Base-by-base conservation (phyloP, 2,329 filamentous ascomycete species). In the Cryphonectria radicalis region DNA sequence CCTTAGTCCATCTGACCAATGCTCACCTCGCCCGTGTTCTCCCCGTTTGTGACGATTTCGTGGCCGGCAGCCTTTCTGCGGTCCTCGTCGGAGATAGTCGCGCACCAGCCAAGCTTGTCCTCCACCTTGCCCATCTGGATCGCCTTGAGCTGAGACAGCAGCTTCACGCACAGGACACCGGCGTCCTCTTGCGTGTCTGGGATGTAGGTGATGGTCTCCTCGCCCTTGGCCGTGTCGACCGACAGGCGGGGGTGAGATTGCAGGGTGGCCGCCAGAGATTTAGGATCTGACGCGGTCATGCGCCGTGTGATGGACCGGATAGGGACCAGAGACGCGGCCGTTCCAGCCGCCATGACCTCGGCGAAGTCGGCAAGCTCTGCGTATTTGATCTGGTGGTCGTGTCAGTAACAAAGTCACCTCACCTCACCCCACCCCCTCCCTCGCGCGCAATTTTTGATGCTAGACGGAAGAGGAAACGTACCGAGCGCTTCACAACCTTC, bases 321-420 rank as follows among this genome's bases (percentile, higher is more conserved):
- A 1, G 95, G 95, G 3, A 98, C 95, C 68, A 99, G 86, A 0
- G 93, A 93, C 0, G 95, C 95, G 0, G 95, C 95, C 0, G 95
- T 98, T 1, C 95, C 95, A 3, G 94, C 95, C 4, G 95, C 96
- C 82, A 98, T 90, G 67, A 99, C 91, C 82, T 98, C 95, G 66
- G 77, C 79, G 76, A 88, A 88, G 68, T 78, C 75, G 14, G 84
- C 81, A 25, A 90, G 84, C 77, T 91, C 89, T 25, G 80, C 76
- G 79, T 90, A 90, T 81, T 86, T 88, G 81, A 94, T 91, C 88
- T 91, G 75, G 17, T 11, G 32, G 7, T 42, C 17, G 6, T 7
- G 67, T 71, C n/a, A 57, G 32, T n/a, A 60, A 40, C 25, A 3
- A 37, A 4, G 3, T 28, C 28, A 28, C 28, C 28, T 28, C 32